Base-by-base conservation (phyloP, 768 basidiomycete species). In the Phylloporus sp. region DNA sequence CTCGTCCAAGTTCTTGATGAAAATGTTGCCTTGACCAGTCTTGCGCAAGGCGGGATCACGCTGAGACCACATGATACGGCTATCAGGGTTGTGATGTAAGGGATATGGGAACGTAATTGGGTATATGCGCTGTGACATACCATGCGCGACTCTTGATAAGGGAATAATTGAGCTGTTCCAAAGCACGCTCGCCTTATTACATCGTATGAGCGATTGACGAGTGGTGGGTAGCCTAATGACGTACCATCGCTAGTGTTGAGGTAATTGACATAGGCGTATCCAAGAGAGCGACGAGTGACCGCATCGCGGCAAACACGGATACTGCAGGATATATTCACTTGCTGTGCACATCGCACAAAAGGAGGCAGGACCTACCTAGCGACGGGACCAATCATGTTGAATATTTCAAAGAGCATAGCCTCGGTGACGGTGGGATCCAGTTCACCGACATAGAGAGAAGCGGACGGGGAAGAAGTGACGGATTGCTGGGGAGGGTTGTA, bases 61-160 rank as follows among this genome's bases (percentile, higher is more conserved):
- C 80, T 98, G 96, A 63, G 94, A 97, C 95, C 96, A 98, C 96
- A 99, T 99, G 79, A 99, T 99, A 62, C 96, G 91, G 77, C 89
- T 91, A 56, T 47, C 29, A 22, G 6, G 22, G 41, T 33, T 38
- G 41, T 49, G 44, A 50, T 41, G 21, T 45, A 6, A 34, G 36
- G 6, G 22, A 9, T 3, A 29, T 18, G 15, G 6, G 26, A 46
- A 15, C n/a, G 42, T 43, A n/a, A n/a, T n/a, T n/a, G n/a, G n/a
- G n/a, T n/a, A n/a, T n/a, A 20, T 21, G 14, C 5, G 0, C 27
- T 5, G 21, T n/a, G 35, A 68, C 76, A 56, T 61, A 90, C 90
- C 96, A 99, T 54, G 96, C 86, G 62, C 92, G 88, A 70, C 86
- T 86, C 79, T 98, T 98, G 76, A 99, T 98, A 66, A 94, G 73